Evolutionary conservation across 306 rosid genomes (phyloP).

Genomic region (Lagenaria siceraria): DNA sequence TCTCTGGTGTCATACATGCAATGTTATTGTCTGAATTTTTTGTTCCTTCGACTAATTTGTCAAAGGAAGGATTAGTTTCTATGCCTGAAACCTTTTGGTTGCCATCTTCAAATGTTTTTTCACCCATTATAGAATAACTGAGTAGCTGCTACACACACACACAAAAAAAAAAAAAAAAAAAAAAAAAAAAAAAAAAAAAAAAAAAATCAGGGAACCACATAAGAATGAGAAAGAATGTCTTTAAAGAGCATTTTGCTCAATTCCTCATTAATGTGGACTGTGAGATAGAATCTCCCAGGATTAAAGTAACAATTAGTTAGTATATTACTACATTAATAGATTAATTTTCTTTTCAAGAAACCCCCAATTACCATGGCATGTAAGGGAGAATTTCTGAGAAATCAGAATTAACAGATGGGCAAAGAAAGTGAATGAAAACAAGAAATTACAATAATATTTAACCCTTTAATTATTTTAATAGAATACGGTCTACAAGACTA

Average conservation of each 20-base stretch:
- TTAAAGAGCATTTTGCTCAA: not conserved
- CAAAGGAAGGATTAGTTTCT: slow-evolving; percentile 15
- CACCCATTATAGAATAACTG: slow-evolving; percentile 20
- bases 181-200: no score
- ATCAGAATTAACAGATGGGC: not conserved
- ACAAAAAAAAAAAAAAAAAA: no score
- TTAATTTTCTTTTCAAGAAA: not conserved
- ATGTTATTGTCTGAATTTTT: slow-evolving; percentile 6
- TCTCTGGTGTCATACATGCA: slow-evolving; percentile 44
- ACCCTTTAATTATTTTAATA: not conserved
- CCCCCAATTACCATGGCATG: not conserved
- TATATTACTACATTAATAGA: not conserved
- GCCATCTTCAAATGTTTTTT: slow-evolving; percentile 5
- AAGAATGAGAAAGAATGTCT: no score
- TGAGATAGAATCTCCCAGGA: not conserved
- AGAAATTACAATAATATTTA: not conserved
- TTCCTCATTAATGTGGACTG: not conserved
- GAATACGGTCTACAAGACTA: not conserved
- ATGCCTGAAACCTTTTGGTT: slow-evolving; percentile 5
- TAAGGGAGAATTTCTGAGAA: not conserved
- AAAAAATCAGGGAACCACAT: no score
- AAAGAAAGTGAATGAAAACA: not conserved
- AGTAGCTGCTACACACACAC: no score
- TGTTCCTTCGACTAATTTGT: slow-evolving; percentile 7
- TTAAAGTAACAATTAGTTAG: not conserved